Evolutionary conservation across 2,329 filamentous ascomycete genomes (phyloP).

Genomic region (Pseudocercospora eumusae): DNA sequence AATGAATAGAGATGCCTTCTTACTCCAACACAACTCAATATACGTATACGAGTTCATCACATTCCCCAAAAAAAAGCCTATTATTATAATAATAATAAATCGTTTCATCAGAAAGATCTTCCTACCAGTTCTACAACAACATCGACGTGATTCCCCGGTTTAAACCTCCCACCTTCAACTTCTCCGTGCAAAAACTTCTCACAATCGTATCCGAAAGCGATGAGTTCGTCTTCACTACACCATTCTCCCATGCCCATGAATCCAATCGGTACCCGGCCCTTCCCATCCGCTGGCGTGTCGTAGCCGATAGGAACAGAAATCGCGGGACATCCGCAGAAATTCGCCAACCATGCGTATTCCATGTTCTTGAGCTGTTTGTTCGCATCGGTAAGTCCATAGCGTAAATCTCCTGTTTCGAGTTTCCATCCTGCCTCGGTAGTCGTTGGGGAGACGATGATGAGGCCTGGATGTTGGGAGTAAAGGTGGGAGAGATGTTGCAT

Average conservation of each 20-base stretch:
- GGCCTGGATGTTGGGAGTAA: constrained; percentile 68
- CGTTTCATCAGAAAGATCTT: too few relatives aligned
- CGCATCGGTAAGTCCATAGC: constrained; percentile 68
- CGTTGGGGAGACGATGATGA: constrained; percentile 79
- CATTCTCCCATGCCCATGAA: constrained; percentile 59
- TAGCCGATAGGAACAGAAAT: constrained; percentile 77
- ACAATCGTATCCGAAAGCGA: constrained; percentile 56
- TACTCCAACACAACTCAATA: too few relatives aligned
- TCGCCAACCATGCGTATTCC: constrained; percentile 84
- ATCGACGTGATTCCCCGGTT: constrained; percentile 45
- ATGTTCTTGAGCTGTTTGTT: constrained; percentile 75
- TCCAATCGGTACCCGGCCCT: constrained; percentile 59
- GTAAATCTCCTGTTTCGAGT: constrained; percentile 55
- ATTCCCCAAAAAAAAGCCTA: too few relatives aligned
- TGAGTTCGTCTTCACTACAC: constrained; percentile 55
- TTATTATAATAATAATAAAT: too few relatives aligned
- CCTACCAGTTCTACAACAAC: too few relatives aligned
- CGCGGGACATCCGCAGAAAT: constrained; percentile 76
- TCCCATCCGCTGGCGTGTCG: constrained; percentile 46
- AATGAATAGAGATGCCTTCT: not conserved
- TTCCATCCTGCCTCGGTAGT: constrained; percentile 75
- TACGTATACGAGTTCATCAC: too few relatives aligned
- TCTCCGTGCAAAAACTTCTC: constrained; percentile 50
- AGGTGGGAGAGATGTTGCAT: constrained; percentile 77
- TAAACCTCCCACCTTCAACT: constrained; percentile 40